Evolutionary conservation across 306 rosid species (phyloP).

Genomic region (Corylus avellana): DNA sequence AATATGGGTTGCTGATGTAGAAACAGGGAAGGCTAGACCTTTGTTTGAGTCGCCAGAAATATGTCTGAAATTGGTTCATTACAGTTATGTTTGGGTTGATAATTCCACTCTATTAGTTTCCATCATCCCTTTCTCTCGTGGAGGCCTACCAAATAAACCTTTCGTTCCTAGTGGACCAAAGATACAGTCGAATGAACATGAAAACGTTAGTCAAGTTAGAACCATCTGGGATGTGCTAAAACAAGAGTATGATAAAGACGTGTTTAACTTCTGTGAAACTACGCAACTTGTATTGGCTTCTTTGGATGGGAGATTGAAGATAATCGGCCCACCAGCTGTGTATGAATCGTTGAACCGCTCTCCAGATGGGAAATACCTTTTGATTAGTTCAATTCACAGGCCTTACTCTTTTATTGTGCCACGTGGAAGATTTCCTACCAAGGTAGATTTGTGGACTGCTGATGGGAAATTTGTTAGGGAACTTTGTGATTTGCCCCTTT

Average conservation of each 20-base stretch:
- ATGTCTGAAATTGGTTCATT: constrained; percentile 74
- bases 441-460: constrained; percentile 76
- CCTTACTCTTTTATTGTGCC: constrained; percentile 97
- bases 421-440: constrained; percentile 93
- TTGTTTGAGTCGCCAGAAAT: constrained; percentile 32
- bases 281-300: constrained; percentile 82
- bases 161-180: constrained; percentile 90
- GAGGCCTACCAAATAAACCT: constrained; percentile 78
- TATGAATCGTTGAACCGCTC: constrained; percentile 92
- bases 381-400: constrained; percentile 77
- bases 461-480: constrained; percentile 79
- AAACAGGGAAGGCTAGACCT: too few species aligned
- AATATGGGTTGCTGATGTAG: too few species aligned
- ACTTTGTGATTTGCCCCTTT: constrained; percentile 86
- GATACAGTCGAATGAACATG: constrained; percentile 79
- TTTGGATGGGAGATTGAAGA: constrained; percentile 69
- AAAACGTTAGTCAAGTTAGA: constrained; percentile 75
- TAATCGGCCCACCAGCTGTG: constrained; percentile 69
- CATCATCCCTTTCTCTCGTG: constrained; percentile 79
- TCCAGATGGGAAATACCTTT: constrained; percentile 72
- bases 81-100: constrained; percentile 83
- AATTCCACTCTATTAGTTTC: constrained; percentile 72
- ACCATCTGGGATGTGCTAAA: constrained; percentile 93
- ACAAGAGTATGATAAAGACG: constrained; percentile 91
- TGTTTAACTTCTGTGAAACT: constrained; percentile 83